phyloP scores from a whole-genome alignment of 2,329 filamentous ascomycete species.

The Cercospora brassicicola region DNA sequence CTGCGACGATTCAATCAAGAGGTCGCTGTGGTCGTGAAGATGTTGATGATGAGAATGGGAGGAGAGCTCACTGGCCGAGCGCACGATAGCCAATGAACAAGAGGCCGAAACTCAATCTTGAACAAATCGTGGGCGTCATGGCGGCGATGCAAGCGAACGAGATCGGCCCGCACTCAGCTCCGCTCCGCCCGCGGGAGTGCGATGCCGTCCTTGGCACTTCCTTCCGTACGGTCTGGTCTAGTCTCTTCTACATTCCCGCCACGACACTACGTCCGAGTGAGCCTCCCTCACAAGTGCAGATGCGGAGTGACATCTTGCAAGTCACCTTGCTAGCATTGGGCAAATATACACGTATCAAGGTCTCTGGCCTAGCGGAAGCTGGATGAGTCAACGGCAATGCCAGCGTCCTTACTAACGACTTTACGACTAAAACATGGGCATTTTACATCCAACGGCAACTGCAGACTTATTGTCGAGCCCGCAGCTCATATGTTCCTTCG shows the following conservation, averaged over 20 bases:
- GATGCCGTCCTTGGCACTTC: not conserved
- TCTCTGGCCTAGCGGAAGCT: not conserved
- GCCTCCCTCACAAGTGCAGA: too few species aligned
- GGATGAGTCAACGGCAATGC: too few species aligned
- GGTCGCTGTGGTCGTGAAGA: conserved; percentile 2
- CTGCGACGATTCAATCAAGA: conserved; percentile 18
- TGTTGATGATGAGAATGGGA: not conserved
- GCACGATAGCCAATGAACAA: conserved; percentile 1
- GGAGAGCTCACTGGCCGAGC: not conserved
- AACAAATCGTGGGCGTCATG: conserved; percentile 9
- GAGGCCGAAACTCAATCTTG: conserved; percentile 8
- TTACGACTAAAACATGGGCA: too few species aligned
- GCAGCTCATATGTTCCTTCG: too few species aligned
- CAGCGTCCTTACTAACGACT: too few species aligned
- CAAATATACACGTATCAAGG: not conserved
- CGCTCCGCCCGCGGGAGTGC: not conserved
- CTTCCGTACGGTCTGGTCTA: not conserved
- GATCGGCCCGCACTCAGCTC: not conserved
- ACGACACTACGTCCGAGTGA: not conserved
- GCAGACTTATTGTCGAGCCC: too few species aligned
- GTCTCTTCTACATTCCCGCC: not conserved
- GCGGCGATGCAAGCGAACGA: not conserved
- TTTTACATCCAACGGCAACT: too few species aligned
- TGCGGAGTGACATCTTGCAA: not conserved
- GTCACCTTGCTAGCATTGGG: not conserved